Base-by-base conservation (phyloP, 23 red algal genomes). In the Gracilaria domingensis region DNA sequence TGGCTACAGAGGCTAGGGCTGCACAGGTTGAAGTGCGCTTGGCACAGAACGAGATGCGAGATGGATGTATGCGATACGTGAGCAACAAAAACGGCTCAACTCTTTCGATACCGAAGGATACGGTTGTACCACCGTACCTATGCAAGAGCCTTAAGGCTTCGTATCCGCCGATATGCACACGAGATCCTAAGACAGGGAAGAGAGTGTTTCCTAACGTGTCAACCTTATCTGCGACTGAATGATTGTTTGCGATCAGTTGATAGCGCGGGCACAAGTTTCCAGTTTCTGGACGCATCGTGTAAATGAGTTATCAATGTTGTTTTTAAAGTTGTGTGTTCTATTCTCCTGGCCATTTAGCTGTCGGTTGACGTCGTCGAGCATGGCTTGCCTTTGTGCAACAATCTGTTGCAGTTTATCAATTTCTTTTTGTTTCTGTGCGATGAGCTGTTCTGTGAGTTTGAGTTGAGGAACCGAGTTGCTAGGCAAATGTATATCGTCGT, bases 121-220 rank as follows among this genome's bases (percentile, higher is more conserved):
- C 39, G 40, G 77, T 50, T 24, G 44, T 47, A n/a, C 88, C 88
- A 8, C 69, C 56, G 25, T 51, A 69, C 44, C 61, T 59, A 40
- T 59, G 40, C 16, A 40, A 32, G 39, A 75, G 77, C 69, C 50
- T 82, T n/a, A 83, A 83, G 24, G 88, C 88, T 11, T 60, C 47
- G 8, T 92, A 92, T 75, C 88, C 88, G 8, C 50, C 66, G 26
- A 48, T 44, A 32, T 92, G 88, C 67, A 36, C 17, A 57, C 56
- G 88, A 29, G 88, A 92, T 36, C 88, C 88, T 30, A 65, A 76
- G 34, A 92, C 88, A 0, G 88, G 88, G 55, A 92, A 92, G 64
- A 82, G 88, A 48, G 56, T 92, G 26, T 83, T 92, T 72, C 35
- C 69, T 40, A 75, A 75, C 18, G 35, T 75, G 37, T 44, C 69